These are phyloP conservation scores for Jaltomata sinuosa DNA, from an alignment of 257 asterid species.

Conservation along the genomic window DNA sequence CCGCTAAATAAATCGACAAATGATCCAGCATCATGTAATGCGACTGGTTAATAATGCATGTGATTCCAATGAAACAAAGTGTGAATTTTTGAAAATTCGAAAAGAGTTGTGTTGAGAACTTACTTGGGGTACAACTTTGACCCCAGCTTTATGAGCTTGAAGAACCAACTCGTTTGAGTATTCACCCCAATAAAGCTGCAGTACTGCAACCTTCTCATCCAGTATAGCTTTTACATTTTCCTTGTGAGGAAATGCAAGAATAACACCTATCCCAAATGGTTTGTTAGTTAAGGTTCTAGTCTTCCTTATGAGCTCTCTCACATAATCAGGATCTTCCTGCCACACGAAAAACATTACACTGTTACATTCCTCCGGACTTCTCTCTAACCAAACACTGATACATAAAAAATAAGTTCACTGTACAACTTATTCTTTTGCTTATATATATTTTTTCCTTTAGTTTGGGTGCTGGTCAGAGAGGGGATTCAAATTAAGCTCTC, in stretches of 20 bases:
- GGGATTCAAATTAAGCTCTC: neutral
- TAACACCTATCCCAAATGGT: constrained; percentile 81
- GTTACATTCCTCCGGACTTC: neutral
- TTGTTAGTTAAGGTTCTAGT: constrained; percentile 67
- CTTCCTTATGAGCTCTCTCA: constrained; percentile 61
- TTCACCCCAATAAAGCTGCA: constrained; percentile 90
- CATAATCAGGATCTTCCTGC: constrained; percentile 76
- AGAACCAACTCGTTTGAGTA: constrained; percentile 48
- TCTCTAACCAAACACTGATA: neutral
- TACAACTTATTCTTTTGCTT: neutral
- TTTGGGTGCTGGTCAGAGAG: neutral
- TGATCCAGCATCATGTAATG: neutral
- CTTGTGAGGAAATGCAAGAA: constrained; percentile 83
- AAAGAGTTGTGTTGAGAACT: constrained; percentile 6
- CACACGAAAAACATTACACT: constrained; percentile 1
- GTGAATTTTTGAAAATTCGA: neutral
- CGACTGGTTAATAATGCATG: neutral
- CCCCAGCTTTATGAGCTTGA: constrained; percentile 76
- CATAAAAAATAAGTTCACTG: neutral
- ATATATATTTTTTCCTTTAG: neutral
- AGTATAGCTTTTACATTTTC: constrained; percentile 67
- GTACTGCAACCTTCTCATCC: constrained; percentile 78
- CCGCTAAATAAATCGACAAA: neutral
- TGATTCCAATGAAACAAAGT: neutral
- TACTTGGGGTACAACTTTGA: constrained; percentile 79